A percentile compares a stretch with the other conserved stretches of the same genome.
phyloP scores from a whole-genome alignment of 1,284 basidiomycete genomes.

The Boletus calvinii region DNA sequence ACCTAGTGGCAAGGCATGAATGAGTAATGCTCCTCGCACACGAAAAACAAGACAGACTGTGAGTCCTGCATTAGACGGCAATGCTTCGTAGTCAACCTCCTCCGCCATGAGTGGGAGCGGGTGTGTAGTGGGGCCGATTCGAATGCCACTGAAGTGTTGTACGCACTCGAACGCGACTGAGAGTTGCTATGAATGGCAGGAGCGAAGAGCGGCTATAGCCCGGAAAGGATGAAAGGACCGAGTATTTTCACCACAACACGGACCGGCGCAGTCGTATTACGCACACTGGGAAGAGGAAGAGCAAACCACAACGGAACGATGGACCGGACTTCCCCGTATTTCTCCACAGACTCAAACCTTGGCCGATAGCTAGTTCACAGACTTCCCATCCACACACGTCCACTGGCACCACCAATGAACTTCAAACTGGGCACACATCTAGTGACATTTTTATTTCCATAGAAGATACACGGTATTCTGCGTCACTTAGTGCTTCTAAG shows the following conservation, averaged over 20 bases:
- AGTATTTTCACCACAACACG: conserved; percentile 10
- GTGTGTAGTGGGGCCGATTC: conserved; percentile 6
- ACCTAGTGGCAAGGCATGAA: conserved; percentile 50
- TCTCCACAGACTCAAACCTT: neutral
- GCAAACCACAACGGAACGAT: conserved; percentile 6
- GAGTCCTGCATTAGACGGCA: conserved; percentile 74
- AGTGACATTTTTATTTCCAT: conserved; percentile 10
- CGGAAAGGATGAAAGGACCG: conserved; percentile 5
- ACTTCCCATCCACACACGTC: conserved; percentile 1
- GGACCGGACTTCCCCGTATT: neutral
- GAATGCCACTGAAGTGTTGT: conserved; percentile 3
- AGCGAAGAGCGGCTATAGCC: conserved; percentile 2
- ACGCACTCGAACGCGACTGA: conserved; percentile 6
- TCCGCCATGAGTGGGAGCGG: conserved; percentile 43
- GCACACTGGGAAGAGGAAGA: neutral
- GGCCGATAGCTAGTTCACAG: neutral
- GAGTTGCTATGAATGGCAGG: neutral
- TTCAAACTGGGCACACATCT: too few species aligned
- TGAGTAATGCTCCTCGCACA: conserved; percentile 4
- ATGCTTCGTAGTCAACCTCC: conserved; percentile 75
- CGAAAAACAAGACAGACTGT: conserved; percentile 44
- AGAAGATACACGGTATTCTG: conserved; percentile 7
- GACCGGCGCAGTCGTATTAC: neutral
- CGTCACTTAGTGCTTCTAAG: neutral
- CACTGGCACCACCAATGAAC: too few species aligned